These are phyloP conservation scores for Euphorbia tirucalli DNA, from an alignment of 345 rosid species.

Conservation along the genomic window DNA sequence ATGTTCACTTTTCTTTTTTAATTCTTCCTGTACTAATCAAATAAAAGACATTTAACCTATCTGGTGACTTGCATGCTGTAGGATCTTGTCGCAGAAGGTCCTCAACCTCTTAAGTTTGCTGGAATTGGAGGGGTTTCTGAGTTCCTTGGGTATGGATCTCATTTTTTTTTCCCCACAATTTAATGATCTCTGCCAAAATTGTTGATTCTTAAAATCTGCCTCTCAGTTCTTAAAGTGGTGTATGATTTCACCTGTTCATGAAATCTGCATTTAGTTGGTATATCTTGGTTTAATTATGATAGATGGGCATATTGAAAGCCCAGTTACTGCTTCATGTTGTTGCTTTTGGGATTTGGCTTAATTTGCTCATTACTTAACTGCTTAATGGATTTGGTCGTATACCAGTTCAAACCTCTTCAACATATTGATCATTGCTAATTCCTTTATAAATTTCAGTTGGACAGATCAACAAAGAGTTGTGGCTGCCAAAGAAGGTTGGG, in stretches of 20 bases:
- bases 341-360: neutral
- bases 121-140: conserved; percentile 90
- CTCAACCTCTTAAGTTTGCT: conserved; percentile 73
- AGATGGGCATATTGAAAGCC: too few relatives aligned
- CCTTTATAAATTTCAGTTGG: conserved; percentile 51
- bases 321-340: too few relatives aligned
- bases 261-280: too few relatives aligned
- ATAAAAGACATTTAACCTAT: conserved; percentile 11
- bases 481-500: conserved; percentile 94
- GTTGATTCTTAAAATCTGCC: neutral
- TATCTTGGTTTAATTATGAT: too few relatives aligned
- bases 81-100: conserved; percentile 86
- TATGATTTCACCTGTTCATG: too few relatives aligned
- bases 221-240: too few relatives aligned
- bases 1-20: neutral
- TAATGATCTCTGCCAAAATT: neutral
- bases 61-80: conserved; percentile 24
- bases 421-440: conserved; percentile 3
- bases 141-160: conserved; percentile 73
- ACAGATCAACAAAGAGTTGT: conserved; percentile 91
- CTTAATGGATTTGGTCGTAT: neutral
- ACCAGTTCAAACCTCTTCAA: neutral
- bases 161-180: too few relatives aligned
- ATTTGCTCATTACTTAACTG: neutral
- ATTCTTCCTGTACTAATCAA: neutral